phyloP scores from a whole-genome alignment of 2,329 filamentous ascomycete species.

The Cladobotryum protrusum region DNA sequence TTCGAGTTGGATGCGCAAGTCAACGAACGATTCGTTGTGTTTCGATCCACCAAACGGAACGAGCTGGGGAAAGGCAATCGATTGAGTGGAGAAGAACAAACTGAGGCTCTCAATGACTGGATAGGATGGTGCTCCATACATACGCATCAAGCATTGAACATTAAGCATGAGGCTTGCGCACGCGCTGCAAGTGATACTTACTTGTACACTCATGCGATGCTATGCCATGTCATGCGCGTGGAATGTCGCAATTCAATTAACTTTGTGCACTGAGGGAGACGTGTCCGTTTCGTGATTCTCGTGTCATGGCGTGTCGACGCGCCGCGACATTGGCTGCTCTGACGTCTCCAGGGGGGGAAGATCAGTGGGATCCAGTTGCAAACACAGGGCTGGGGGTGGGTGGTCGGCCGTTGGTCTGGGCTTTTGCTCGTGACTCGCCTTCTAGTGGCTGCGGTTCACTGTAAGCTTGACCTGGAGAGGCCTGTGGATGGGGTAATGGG shows the following conservation, averaged over 20 bases:
- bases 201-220: slow-evolving; percentile 3
- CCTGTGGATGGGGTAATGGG: no score
- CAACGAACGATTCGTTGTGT: no score
- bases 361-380: background rate
- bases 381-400: slow-evolving; percentile 3
- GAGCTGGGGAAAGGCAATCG: no score
- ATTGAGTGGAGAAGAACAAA: no score
- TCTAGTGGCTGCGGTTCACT: no score
- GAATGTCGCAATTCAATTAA: slow-evolving; percentile 27
- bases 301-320: slow-evolving; percentile 27
- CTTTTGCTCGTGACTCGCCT: no score
- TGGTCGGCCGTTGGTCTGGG: no score
- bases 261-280: slow-evolving; percentile 19
- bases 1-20: no score
- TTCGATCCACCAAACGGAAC: no score
- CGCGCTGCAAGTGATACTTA: slow-evolving; percentile 9
- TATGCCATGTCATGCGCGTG: slow-evolving; percentile 11
- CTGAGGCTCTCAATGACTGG: background rate
- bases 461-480: no score
- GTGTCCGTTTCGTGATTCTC: slow-evolving; percentile 42
- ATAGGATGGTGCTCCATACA: slow-evolving; percentile 5
- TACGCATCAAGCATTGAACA: background rate
- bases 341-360: background rate
- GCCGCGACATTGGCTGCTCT: slow-evolving; percentile 6
- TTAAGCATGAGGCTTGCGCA: background rate